These are phyloP conservation scores for Leishmania tropica DNA, from an alignment of 208 protist species.

Conservation along the genomic window DNA sequence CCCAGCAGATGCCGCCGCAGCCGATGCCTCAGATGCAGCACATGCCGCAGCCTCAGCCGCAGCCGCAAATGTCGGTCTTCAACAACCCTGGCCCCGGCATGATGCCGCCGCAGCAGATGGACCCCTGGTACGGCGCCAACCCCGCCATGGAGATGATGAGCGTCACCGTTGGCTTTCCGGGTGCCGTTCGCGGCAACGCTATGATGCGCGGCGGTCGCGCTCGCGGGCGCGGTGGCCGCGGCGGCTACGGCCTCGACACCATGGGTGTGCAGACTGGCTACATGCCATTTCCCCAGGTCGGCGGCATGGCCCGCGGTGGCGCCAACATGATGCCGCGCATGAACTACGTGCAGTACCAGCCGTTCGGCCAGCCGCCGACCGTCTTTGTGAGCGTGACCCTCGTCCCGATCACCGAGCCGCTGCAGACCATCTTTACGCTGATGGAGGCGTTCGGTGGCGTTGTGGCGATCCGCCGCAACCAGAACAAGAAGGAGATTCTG, in stretches of 20 bases:
- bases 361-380: constrained; percentile 41
- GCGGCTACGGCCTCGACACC: constrained; percentile 45
- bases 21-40: constrained; percentile 21
- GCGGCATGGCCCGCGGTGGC: constrained; percentile 31
- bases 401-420: constrained; percentile 74
- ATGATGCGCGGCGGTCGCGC: constrained; percentile 34
- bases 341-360: constrained; percentile 32
- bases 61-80: constrained; percentile 31
- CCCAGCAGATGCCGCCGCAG: constrained; percentile 12
- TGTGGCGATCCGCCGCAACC: constrained; percentile 86
- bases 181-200: constrained; percentile 15
- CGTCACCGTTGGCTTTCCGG: constrained; percentile 26
- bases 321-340: constrained; percentile 49
- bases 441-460: constrained; percentile 88
- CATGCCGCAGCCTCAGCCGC: neutral
- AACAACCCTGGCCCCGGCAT: constrained; percentile 23
- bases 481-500: constrained; percentile 88
- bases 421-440: constrained; percentile 84
- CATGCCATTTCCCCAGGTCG: constrained; percentile 17
- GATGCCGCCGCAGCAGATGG: constrained; percentile 33
- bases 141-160: constrained; percentile 28
- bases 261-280: constrained; percentile 26
- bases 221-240: constrained; percentile 34
- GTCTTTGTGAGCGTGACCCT: constrained; percentile 82
- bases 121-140: constrained; percentile 28